Base-by-base conservation (phyloP, 2,329 filamentous ascomycete species). In the Emmonsiellopsis sp. region DNA sequence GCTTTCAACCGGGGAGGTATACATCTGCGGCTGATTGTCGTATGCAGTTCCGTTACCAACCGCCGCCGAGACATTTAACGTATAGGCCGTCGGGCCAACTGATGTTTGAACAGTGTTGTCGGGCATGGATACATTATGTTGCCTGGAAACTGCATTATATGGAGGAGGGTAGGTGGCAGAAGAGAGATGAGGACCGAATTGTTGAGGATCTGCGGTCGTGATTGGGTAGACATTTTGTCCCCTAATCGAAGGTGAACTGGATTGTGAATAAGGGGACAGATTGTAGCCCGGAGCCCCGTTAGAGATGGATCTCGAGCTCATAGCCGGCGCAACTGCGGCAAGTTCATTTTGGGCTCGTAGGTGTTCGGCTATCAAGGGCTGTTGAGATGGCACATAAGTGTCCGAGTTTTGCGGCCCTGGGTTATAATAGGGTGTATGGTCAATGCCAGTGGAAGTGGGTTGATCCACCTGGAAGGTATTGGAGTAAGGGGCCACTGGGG, bases 1-100 rank as follows among this genome's bases (percentile, higher is more conserved):
- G n/a, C 31, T 44, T 20, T 55, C 58, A 7, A 59, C 54, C 7
- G 62, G 58, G 26, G 66, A 66, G 34, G 64, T 52, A 52, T 62
- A 66, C 46, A 63, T 51, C 15, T 56, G 54, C 31, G 54, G 58
- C 31, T 58, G 63, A 15, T 56, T 52, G 53, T 61, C 62, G 54
- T 61, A 64, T 7, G 53, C 50, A 11, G 58, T 35, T 15, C 54
- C 57, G 49, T 59, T 58, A 42, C 61, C 62, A 26, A 62, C 59
- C 47, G 62, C 59, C 49, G 64, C 59, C 45, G 64, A 62, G 31
- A 66, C 55, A 7, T 60, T 54, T 13, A 57, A 55, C 51, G 49
- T 52, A 53, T 64, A 65, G 50, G 58, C 55, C 43, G 57, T 48
- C 26, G 59, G 47, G 59, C 58, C 51, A 54, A 46, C 44, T 41